These are phyloP conservation scores for Cryptococcus wingfieldii DNA, from an alignment of 1,284 basidiomycete species.

Conservation along the genomic window DNA sequence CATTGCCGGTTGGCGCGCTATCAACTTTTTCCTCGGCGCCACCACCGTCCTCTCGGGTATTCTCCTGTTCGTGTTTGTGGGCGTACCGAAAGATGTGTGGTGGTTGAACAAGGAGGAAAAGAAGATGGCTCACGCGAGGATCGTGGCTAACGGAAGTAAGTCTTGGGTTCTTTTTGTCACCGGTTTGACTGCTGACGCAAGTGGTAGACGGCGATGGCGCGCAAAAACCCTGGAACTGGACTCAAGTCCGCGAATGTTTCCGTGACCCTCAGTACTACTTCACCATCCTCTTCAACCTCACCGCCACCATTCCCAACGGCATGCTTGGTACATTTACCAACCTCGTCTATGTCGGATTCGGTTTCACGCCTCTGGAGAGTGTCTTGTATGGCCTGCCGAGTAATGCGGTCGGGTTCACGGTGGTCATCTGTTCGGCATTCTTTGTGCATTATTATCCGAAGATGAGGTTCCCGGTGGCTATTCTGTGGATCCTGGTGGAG, in stretches of 20 bases:
- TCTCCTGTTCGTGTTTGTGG: constrained; percentile 26
- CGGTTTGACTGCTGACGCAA: background rate
- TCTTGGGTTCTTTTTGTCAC: background rate
- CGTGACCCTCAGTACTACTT: constrained; percentile 28
- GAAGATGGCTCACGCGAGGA: constrained; percentile 33
- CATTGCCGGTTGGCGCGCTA: constrained; percentile 27
- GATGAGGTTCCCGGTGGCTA: constrained; percentile 23
- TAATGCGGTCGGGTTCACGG: constrained; percentile 17
- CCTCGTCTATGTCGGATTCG: constrained; percentile 23
- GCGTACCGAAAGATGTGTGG: constrained; percentile 30
- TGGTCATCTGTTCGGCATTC: constrained; percentile 12
- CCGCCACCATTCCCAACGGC: constrained; percentile 28
- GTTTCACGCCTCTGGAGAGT: constrained; percentile 23
- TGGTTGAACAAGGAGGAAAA: constrained; percentile 31
- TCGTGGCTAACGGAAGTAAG: constrained; percentile 24
- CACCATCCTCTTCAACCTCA: constrained; percentile 22
- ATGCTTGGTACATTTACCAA: constrained; percentile 15
- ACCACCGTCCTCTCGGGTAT: constrained; percentile 22
- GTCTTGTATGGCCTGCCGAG: constrained; percentile 25
- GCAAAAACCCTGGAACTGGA: constrained; percentile 23
- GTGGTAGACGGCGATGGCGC: constrained; percentile 19
- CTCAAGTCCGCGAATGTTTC: constrained; percentile 26
- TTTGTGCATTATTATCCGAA: constrained; percentile 14
- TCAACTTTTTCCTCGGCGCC: constrained; percentile 35
- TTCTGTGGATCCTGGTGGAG: constrained; percentile 12